Evolutionary conservation across 2,329 filamentous ascomycete genomes (phyloP).

Genomic region (Sporothrix variecibatus): DNA sequence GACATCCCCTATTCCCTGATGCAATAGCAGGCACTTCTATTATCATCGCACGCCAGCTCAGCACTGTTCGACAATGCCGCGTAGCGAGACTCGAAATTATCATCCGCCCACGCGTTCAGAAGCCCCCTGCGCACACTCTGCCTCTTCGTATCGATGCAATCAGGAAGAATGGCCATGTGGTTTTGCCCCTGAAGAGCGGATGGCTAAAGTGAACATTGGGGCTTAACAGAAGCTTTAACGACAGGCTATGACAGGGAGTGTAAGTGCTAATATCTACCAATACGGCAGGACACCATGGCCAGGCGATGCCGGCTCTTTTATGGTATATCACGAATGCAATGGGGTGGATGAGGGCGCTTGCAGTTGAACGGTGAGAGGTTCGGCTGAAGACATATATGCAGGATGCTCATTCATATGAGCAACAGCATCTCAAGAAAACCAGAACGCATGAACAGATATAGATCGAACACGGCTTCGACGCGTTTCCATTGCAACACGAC

Average conservation of each 20-base stretch:
- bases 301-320: background rate
- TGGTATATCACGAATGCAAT: background rate
- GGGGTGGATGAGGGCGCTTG: background rate
- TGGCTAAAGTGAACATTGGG: background rate
- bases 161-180: constrained; percentile 9
- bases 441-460: constrained; percentile 3
- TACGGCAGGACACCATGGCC: background rate
- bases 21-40: constrained; percentile 1
- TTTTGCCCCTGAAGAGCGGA: background rate
- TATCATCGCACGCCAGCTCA: constrained; percentile 7
- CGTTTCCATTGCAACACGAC: constrained; percentile 4
- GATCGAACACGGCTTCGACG: constrained; percentile 5
- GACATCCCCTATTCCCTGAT: background rate
- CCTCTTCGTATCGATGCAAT: constrained; percentile 3
- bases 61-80: background rate
- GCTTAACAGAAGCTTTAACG: background rate
- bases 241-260: background rate
- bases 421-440: background rate
- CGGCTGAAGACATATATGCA: constrained; percentile 12
- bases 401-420: background rate
- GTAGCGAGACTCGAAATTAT: background rate
- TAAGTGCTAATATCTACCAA: background rate
- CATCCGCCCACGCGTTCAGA: background rate
- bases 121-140: background rate
- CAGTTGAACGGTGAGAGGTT: constrained; percentile 10